Base-by-base conservation (phyloP, 73 alveolate genomes). In the Halteria grandinella region DNA sequence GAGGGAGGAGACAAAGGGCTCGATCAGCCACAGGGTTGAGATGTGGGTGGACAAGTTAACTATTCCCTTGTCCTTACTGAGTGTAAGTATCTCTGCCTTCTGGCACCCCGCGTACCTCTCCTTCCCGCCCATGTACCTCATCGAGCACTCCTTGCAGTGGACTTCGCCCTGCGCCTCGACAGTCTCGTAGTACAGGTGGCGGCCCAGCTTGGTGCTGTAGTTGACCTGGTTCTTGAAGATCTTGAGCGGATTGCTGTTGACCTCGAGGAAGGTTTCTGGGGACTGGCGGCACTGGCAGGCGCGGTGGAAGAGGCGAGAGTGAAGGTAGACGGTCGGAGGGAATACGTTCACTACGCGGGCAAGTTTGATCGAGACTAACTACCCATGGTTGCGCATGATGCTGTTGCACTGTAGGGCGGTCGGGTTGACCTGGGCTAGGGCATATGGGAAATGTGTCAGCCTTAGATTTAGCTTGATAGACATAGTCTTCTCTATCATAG, bases 71-170 rank as follows among this genome's bases (percentile, higher is more conserved):
- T 40, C 53, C 43, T 17, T 48, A 14, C 41, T 8, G 24, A 75
- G 29, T 1, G 69, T 58, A 23, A 75, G 25, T 23, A 75, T 75
- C 78, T 75, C 87, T 27, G 71, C 69, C 54, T 75, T 75, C 50
- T 75, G 41, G 57, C 87, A 75, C 2, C 25, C 32, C 1, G 29
- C 12, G 55, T 55, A 75, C 59, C 15, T 43, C 17, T 55, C 4
- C 20, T 55, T 48, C 11, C 10, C 55, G 3, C 20, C 69, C 5
- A 0, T 24, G 31, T 55, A 75, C 21, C 31, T 57, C 8, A 45
- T 27, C 21, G 2, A 1, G 21, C 87, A 55, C 3, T 39, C 31
- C 0, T 55, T 49, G 20, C 87, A 55, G 25, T 36, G 23, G 15
- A 43, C 70, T 36, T 55, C 48, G 11, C 29, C 10, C 4, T 20